Evolutionary conservation across 805 yeast genomes (phyloP).

Genomic region (Starmerella tilneyi): DNA sequence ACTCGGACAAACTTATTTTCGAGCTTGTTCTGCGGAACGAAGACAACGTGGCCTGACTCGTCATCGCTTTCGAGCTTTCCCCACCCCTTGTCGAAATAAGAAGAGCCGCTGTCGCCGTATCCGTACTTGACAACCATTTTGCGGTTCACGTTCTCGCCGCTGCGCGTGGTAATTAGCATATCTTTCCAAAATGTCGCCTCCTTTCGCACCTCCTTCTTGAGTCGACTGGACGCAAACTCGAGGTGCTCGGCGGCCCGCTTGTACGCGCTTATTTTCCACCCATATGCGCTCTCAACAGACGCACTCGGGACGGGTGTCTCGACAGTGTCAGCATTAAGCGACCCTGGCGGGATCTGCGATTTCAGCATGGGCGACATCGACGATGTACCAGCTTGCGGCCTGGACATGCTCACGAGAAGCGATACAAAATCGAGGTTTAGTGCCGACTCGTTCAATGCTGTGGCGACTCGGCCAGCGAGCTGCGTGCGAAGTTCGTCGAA

Average conservation of each 20-base stretch:
- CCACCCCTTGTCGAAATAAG: constrained; percentile 59
- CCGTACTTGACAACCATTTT: constrained; percentile 78
- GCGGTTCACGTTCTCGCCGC: constrained; percentile 57
- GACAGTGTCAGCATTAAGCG: constrained; percentile 31
- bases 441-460: constrained; percentile 82
- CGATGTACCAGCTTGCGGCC: constrained; percentile 77
- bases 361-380: constrained; percentile 48
- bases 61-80: constrained; percentile 37
- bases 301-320: constrained; percentile 13
- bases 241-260: constrained; percentile 45
- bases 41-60: constrained; percentile 36
- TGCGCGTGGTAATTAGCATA: constrained; percentile 31
- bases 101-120: constrained; percentile 82
- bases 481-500: constrained; percentile 26
- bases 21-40: constrained; percentile 33
- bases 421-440: constrained; percentile 81
- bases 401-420: constrained; percentile 60
- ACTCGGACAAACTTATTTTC: constrained; percentile 46
- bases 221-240: constrained; percentile 40
- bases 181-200: constrained; percentile 65
- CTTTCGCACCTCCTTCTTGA: constrained; percentile 44
- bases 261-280: constrained; percentile 77
- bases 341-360: constrained; percentile 23
- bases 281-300: constrained; percentile 34
- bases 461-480: constrained; percentile 28